Percentiles rank a stretch among this genome's conserved stretches.
Evolutionary conservation across 345 rosid genomes (phyloP).

Genomic region (Salix caprea): DNA sequence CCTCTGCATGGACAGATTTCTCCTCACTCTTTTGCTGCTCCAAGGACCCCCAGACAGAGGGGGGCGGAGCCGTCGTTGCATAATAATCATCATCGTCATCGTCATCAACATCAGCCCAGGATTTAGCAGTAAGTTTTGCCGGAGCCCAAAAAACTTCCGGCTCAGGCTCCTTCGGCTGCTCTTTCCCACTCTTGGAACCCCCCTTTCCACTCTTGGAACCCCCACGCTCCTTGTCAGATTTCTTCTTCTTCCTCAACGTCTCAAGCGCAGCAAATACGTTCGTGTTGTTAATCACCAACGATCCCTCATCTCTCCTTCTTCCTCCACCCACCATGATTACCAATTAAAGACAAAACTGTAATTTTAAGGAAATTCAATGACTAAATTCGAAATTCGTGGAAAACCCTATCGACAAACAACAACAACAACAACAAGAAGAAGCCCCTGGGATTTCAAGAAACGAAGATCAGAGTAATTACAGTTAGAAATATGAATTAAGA

Average conservation of each 20-base stretch:
- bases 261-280: constrained; percentile 41
- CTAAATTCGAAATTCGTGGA: neutral
- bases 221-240: constrained; percentile 18
- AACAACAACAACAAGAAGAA: neutral
- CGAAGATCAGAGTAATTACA: neutral
- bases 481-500: neutral
- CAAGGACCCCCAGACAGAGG: constrained; percentile 25
- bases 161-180: constrained; percentile 15
- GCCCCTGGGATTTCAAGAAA: neutral
- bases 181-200: constrained; percentile 8
- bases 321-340: constrained; percentile 21
- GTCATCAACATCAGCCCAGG: constrained; percentile 45
- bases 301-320: constrained; percentile 36
- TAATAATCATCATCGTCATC: constrained; percentile 43
- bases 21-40: constrained; percentile 5
- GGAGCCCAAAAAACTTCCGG: constrained; percentile 40
- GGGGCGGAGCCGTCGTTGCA: constrained; percentile 31
- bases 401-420: neutral
- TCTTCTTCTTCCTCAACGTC: constrained; percentile 39
- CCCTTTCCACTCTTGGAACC: constrained; percentile 18
- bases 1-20: constrained; percentile 14
- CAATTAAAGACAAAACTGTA: neutral
- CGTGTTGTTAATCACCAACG: constrained; percentile 34
- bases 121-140: constrained; percentile 30
- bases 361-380: neutral